Conservation (phyloP, 2,329 filamentous ascomycete species). For the Alternaria tenuissima region DNA sequence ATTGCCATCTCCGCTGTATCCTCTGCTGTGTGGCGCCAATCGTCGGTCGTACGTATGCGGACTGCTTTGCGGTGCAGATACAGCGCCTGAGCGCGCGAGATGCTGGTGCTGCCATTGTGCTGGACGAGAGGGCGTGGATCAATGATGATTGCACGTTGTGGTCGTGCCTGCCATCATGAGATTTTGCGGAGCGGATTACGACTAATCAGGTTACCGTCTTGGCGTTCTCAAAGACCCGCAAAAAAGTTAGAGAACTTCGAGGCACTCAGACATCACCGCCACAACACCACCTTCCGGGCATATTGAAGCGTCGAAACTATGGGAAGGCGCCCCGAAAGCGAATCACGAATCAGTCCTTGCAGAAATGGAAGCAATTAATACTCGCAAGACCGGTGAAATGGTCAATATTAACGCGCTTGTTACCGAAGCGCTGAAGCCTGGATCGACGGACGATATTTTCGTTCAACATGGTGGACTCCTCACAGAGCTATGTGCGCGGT, state of each 20-base stretch:
- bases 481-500: conserved; percentile 83
- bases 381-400: conserved; percentile 32
- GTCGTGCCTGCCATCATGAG: conserved; percentile 31
- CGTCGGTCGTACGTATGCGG: conserved; percentile 40
- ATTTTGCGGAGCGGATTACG: conserved; percentile 40
- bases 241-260: conserved; percentile 38
- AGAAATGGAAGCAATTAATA: conserved; percentile 29
- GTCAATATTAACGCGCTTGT: conserved; percentile 41
- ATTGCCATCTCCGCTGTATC: conserved; percentile 80
- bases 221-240: conserved; percentile 28
- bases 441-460: conserved; percentile 77
- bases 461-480: conserved; percentile 77
- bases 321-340: conserved; percentile 44
- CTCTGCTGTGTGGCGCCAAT: conserved; percentile 47
- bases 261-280: conserved; percentile 18
- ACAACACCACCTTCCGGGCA: conserved; percentile 26
- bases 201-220: conserved; percentile 37
- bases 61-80: conserved; percentile 47
- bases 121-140: conserved; percentile 25
- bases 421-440: conserved; percentile 63
- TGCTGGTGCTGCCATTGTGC: conserved; percentile 55
- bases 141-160: conserved; percentile 28
- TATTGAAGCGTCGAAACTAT: conserved; percentile 46
- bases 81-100: conserved; percentile 56
- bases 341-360: conserved; percentile 18